Percentiles rank a stretch among this genome's conserved stretches.
phyloP scores from a whole-genome alignment of 306 rosid genomes.

The Ziziphus jujuba region DNA sequence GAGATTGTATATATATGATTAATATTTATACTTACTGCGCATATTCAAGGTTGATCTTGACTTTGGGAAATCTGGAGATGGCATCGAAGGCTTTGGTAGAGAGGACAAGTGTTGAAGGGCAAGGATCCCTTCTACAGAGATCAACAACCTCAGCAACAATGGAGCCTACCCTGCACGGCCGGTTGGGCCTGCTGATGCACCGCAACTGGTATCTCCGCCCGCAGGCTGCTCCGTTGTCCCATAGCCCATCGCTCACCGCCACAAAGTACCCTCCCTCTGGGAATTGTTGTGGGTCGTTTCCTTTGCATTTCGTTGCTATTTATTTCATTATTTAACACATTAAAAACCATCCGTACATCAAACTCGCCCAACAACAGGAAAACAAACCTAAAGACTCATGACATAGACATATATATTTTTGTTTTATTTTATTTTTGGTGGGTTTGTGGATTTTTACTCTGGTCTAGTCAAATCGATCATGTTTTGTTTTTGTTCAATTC shows the following conservation, averaged over 20 bases:
- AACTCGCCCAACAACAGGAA: conserved; percentile 2
- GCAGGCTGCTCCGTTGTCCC: conserved; percentile 82
- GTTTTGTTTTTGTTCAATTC: no score
- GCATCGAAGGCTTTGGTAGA: conserved; percentile 53
- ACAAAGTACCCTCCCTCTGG: conserved; percentile 50
- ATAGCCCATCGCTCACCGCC: conserved; percentile 64
- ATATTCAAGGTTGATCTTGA: conserved; percentile 61
- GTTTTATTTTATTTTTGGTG: no score
- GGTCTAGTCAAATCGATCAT: no score
- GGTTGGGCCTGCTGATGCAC: conserved; percentile 59
- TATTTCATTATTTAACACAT: neutral
- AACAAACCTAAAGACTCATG: neutral
- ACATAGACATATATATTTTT: no score
- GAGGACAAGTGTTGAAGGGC: conserved; percentile 49
- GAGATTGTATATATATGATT: neutral
- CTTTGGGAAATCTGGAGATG: conserved; percentile 39
- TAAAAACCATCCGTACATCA: neutral
- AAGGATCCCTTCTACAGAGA: conserved; percentile 40
- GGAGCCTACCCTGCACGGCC: conserved; percentile 59
- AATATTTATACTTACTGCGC: conserved; percentile 46
- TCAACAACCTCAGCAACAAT: conserved; percentile 69
- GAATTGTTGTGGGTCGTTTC: conserved; percentile 40
- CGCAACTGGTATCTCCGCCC: conserved; percentile 68
- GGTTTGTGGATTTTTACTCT: no score
- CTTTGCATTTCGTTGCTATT: conserved; percentile 39